Evolutionary conservation across 345 rosid species (phyloP), one percentile per base, ranked within the genome.

Genomic region (Acer yangbiense): DNA sequence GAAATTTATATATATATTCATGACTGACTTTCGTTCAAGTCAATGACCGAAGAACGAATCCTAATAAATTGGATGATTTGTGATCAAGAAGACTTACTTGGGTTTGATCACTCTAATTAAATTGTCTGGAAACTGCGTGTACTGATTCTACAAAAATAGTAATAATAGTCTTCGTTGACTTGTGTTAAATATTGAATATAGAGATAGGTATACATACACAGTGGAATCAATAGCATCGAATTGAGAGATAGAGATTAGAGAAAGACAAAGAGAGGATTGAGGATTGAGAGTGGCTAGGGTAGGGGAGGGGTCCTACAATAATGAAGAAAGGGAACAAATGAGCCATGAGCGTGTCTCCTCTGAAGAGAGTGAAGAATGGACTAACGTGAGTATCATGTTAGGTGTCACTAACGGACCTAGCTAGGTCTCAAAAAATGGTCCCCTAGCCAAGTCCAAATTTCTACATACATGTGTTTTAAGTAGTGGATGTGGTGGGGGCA

Each of bases 321-420:
- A 71, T 77, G 75, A 74, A 82, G 48, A 39, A 71, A 77, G 85
- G 83, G 65, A 78, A 84, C 82, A 86, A 72, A 82, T 43, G 78
- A 82, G 35, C 78, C 74, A 71, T 79, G 84, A 66, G 54, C 7
- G 43, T 85, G 87, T 88, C 91, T 88, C 91, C 86, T 82, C 72
- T 85, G 86, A 83, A 82, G 78, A 72, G 77, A 48, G 74, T 69
- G 81, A 69, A 73, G 84, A 77, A 77, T 87, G 87, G 90, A 86
- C 75, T 78, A 87, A 84, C 89, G 86, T 83, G 93, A 83, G 77
- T 78, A 54, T 87, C 93, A 87, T 79, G 91, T 85, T 84, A 80
- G 75, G 39, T 90, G 91, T 82, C 81, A 81, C 77, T 77, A 76
- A 63, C 20, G 35, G 73, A 73, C 69, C 25, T 27, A 52, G 44